Conservation (phyloP, 192 early-diverging fungal species). For the Backusella parvicylindrica region DNA sequence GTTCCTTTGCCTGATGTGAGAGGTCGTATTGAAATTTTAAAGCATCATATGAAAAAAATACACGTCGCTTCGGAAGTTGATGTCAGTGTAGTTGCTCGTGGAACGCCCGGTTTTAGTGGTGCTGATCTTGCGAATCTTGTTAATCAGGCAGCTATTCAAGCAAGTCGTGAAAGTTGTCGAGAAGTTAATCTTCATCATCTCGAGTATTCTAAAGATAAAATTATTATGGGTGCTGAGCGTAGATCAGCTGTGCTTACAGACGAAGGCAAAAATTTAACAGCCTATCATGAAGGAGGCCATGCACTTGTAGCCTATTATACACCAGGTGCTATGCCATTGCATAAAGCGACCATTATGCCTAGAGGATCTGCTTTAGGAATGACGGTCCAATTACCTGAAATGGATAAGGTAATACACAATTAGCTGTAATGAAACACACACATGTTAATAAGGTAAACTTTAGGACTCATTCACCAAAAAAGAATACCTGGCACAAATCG, state of each 20-base stretch:
- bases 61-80: conserved; percentile 68
- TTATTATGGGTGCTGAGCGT: conserved; percentile 97
- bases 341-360: conserved; percentile 99
- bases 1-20: conserved; percentile 97
- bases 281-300: conserved; percentile 99
- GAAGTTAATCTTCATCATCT: conserved; percentile 78
- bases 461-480: conserved; percentile 68
- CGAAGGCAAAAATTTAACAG: conserved; percentile 83
- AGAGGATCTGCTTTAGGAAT: conserved; percentile 83
- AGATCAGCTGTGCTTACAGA: conserved; percentile 88
- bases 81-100: conserved; percentile 82
- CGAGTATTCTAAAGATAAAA: conserved; percentile 98
- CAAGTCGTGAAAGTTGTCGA: conserved; percentile 73
- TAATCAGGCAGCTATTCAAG: conserved; percentile 97
- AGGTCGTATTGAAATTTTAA: conserved; percentile 89
- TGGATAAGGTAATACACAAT: conserved; percentile 58
- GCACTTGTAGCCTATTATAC: conserved; percentile 93
- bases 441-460: neutral
- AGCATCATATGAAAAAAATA: conserved; percentile 86
- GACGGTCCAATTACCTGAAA: conserved; percentile 93
- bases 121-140: conserved; percentile 98
- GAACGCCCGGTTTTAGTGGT: conserved; percentile 98
- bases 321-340: conserved; percentile 91
- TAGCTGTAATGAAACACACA: neutral
- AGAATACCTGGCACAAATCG: conserved; percentile 84